phyloP scores from a whole-genome alignment of 495 filamentous ascomycete genomes.

The Chaetomium tenue region DNA sequence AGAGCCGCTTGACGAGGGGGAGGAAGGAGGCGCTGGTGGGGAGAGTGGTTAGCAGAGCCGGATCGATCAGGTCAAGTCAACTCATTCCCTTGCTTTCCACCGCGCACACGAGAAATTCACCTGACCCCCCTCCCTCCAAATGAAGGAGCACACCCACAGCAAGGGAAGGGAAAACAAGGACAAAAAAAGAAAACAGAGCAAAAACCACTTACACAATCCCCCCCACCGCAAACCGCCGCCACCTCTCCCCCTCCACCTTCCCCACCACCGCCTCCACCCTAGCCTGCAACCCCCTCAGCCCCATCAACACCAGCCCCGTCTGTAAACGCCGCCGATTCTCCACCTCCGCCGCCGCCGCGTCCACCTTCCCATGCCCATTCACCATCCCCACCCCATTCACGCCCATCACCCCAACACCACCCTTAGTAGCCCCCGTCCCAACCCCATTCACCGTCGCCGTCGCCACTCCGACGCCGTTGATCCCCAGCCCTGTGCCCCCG shows the following conservation, averaged over 20 bases:
- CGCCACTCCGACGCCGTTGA: slow-evolving; percentile 10
- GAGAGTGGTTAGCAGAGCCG: neutral
- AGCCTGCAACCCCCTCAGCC: slow-evolving; percentile 34
- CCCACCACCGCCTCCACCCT: slow-evolving; percentile 36
- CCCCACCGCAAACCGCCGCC: slow-evolving; percentile 44
- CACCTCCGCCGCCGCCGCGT: slow-evolving; percentile 10
- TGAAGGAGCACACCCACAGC: neutral
- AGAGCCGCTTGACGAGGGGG: slow-evolving; percentile 43
- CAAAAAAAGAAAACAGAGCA: neutral
- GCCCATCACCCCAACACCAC: too few relatives aligned
- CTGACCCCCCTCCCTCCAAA: neutral
- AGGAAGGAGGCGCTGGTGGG: slow-evolving; percentile 38
- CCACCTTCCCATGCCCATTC: neutral
- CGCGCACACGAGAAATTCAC: neutral
- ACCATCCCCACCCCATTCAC: too few relatives aligned
- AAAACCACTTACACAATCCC: slow-evolving; percentile 39
- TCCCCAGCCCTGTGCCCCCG: neutral
- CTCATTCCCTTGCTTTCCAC: too few relatives aligned
- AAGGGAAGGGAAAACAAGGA: neutral
- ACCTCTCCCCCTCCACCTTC: slow-evolving; percentile 40
- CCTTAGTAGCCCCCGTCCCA: too few relatives aligned
- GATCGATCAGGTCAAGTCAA: too few relatives aligned
- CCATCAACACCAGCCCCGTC: slow-evolving; percentile 35
- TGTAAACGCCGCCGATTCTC: slow-evolving; percentile 39
- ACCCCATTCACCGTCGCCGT: slow-evolving; percentile 1